Evolutionary conservation across 2,329 filamentous ascomycete species (phyloP).

Genomic region (Parafenestella ontariensis): DNA sequence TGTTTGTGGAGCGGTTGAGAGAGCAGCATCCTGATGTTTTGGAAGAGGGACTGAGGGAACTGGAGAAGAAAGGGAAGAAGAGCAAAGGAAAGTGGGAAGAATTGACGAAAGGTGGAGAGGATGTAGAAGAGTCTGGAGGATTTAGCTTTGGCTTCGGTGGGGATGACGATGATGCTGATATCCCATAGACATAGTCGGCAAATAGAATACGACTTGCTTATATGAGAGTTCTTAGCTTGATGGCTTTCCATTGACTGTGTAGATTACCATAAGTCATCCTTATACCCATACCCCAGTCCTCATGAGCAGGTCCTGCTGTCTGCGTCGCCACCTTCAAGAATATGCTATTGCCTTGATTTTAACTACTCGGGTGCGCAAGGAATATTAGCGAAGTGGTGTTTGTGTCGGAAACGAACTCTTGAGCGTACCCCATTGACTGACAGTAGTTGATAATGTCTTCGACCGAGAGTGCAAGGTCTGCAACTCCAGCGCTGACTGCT

Average conservation of each 20-base stretch:
- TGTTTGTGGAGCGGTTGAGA: slow-evolving; percentile 75
- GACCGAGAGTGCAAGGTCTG: slow-evolving; percentile 36
- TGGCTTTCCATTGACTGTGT: not conserved
- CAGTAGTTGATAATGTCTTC: slow-evolving; percentile 43
- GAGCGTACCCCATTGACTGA: slow-evolving; percentile 33
- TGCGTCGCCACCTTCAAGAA: not conserved
- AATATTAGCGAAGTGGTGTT: slow-evolving; percentile 21
- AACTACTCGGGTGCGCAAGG: slow-evolving; percentile 17
- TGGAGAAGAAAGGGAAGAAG: slow-evolving; percentile 74
- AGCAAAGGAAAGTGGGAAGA: slow-evolving; percentile 78
- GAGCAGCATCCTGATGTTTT: slow-evolving; percentile 69
- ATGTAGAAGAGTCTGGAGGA: slow-evolving; percentile 50
- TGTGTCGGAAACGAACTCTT: slow-evolving; percentile 13
- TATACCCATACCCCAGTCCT: not conserved
- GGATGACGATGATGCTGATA: slow-evolving; percentile 57
- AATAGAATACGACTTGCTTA: not conserved
- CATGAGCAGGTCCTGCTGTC: not conserved
- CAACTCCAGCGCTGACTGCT: slow-evolving; percentile 25
- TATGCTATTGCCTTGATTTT: slow-evolving; percentile 2
- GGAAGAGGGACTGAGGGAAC: slow-evolving; percentile 67
- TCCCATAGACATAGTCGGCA: slow-evolving; percentile 29
- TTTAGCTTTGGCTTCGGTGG: slow-evolving; percentile 70
- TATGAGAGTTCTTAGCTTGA: not conserved
- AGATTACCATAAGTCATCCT: not conserved
- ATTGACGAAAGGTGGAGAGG: slow-evolving; percentile 66